A percentile compares a stretch with the other conserved stretches of the same genome.
Evolutionary conservation across 768 basidiomycete species (phyloP).

Genomic region (Rhizopogon vulgaris): DNA sequence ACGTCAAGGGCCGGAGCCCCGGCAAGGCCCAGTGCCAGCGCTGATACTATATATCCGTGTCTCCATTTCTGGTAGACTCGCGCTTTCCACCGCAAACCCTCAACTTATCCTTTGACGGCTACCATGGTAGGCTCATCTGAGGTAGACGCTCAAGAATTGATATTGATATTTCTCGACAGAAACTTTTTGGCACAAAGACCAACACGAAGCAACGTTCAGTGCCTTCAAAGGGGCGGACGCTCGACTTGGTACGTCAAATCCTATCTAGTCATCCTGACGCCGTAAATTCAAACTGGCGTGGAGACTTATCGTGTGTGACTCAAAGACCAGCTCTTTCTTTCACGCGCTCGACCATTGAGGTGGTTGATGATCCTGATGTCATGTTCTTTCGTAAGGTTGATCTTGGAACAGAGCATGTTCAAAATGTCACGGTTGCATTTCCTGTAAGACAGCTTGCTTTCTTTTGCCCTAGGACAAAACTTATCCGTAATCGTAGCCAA

Average conservation of each 20-base stretch:
- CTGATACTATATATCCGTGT: too few species aligned
- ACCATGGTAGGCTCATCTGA: background rate
- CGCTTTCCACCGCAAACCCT: background rate
- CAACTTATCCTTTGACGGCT: background rate
- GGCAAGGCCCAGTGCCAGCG: too few species aligned
- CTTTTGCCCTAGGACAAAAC: background rate
- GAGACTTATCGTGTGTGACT: background rate
- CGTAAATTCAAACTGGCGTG: background rate
- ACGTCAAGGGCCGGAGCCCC: too few species aligned
- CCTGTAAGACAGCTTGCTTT: background rate
- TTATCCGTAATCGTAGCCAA: conserved; percentile 4
- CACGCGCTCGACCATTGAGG: background rate
- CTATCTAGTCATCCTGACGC: background rate
- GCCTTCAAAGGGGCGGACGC: background rate
- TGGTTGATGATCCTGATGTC: background rate
- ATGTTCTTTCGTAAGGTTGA: conserved; percentile 6
- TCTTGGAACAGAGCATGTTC: background rate
- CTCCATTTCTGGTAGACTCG: background rate
- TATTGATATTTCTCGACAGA: background rate
- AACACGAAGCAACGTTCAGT: background rate
- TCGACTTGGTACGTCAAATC: too few species aligned
- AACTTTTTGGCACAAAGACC: background rate
- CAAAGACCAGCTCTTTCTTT: conserved; percentile 13
- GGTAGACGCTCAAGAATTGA: background rate
- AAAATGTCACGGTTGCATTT: background rate